A percentile compares a stretch with the other conserved stretches of the same genome.
These are phyloP conservation scores for Aspergillus oerlinghausenensis DNA, from an alignment of 2,329 filamentous ascomycete species.

Conservation along the genomic window DNA sequence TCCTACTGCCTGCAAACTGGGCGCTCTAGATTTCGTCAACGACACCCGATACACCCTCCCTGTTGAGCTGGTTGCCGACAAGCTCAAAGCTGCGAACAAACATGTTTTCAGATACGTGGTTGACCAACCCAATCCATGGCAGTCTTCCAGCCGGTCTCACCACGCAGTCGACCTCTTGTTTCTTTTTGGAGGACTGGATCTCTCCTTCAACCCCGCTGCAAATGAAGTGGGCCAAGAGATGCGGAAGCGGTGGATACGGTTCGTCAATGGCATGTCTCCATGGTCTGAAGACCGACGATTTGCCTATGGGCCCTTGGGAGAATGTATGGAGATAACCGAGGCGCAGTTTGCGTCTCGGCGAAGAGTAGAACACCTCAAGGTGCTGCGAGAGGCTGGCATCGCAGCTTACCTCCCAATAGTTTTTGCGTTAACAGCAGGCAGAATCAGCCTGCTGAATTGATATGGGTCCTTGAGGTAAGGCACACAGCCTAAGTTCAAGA, in stretches of 20 bases:
- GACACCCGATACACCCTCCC: slow-evolving; percentile 29
- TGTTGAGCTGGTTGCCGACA: slow-evolving; percentile 26
- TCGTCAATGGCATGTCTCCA: slow-evolving; percentile 33
- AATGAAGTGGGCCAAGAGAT: slow-evolving; percentile 32
- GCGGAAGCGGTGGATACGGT: slow-evolving; percentile 39
- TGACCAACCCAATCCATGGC: slow-evolving; percentile 47
- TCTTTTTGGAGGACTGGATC: slow-evolving; percentile 40
- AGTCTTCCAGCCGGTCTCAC: slow-evolving; percentile 43
- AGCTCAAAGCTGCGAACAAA: slow-evolving; percentile 21
- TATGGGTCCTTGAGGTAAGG: background rate
- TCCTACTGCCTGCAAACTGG: slow-evolving; percentile 37
- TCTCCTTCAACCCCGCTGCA: slow-evolving; percentile 33
- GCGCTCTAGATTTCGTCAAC: slow-evolving; percentile 35
- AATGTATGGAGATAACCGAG: slow-evolving; percentile 28
- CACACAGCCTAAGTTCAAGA: background rate
- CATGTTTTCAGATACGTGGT: slow-evolving; percentile 39
- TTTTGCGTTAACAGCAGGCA: slow-evolving; percentile 34
- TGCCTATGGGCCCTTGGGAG: slow-evolving; percentile 40
- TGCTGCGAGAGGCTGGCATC: slow-evolving; percentile 26
- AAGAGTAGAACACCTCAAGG: slow-evolving; percentile 26
- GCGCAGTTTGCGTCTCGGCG: slow-evolving; percentile 30
- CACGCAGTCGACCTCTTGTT: slow-evolving; percentile 47
- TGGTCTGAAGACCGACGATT: slow-evolving; percentile 32
- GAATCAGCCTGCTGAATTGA: slow-evolving; percentile 41
- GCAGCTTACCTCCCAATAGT: slow-evolving; percentile 28